These are phyloP conservation scores for Lachnellula arida DNA, from an alignment of 2,329 filamentous ascomycete genomes.

Conservation along the genomic window DNA sequence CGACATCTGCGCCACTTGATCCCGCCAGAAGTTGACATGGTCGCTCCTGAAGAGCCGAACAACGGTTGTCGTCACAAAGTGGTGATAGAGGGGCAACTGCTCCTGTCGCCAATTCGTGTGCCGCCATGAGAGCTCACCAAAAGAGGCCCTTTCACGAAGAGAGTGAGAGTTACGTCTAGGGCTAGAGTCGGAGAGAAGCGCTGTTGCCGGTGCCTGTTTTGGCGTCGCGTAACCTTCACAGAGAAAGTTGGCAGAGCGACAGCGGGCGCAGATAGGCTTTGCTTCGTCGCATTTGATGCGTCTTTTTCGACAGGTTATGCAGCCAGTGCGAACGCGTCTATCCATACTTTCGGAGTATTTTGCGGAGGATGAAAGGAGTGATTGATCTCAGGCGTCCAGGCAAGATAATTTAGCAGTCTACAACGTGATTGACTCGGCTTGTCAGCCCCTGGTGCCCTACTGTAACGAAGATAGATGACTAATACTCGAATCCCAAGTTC, in stretches of 20 bases:
- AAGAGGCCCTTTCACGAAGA: background rate
- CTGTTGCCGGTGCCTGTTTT: background rate
- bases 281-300: constrained; percentile 23
- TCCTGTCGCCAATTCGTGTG: constrained; percentile 19
- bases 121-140: constrained; percentile 10
- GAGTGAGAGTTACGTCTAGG: background rate
- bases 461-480: too few relatives aligned
- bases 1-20: constrained; percentile 23
- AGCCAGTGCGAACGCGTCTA: constrained; percentile 19
- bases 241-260: constrained; percentile 15
- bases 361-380: too few relatives aligned
- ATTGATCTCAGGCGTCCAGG: too few relatives aligned
- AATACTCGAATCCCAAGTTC: too few relatives aligned
- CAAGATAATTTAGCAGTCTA: too few relatives aligned
- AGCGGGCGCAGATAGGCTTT: constrained; percentile 18
- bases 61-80: constrained; percentile 23
- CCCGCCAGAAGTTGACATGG: constrained; percentile 21
- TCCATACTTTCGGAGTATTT: background rate
- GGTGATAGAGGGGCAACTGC: constrained; percentile 22
- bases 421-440: too few relatives aligned
- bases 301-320: constrained; percentile 18
- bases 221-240: constrained; percentile 17
- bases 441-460: too few relatives aligned
- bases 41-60: constrained; percentile 16
- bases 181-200: background rate